Conservation (phyloP, 371 early-diverging fungal species). For the Circinella umbellata region DNA sequence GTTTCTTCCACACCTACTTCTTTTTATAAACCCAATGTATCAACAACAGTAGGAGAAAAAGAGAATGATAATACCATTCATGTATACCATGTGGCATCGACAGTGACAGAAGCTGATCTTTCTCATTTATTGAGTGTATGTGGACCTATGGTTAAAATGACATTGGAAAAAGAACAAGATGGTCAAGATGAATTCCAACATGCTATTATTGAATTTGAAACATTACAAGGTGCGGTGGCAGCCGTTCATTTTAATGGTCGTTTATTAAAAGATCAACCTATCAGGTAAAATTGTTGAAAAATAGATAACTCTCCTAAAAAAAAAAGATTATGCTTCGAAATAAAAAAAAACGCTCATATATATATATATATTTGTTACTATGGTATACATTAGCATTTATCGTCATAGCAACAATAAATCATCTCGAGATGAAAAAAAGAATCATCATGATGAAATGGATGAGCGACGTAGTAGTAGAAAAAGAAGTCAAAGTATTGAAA, state of each 20-base stretch:
- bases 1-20: constrained; percentile 31
- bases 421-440: too few species aligned
- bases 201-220: constrained; percentile 78
- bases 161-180: constrained; percentile 25
- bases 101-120: constrained; percentile 56
- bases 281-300: not conserved
- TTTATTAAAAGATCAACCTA: constrained; percentile 56
- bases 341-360: too few species aligned
- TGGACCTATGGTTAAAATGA: constrained; percentile 64
- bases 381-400: too few species aligned
- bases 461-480: too few species aligned
- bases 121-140: constrained; percentile 55
- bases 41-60: constrained; percentile 37
- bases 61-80: constrained; percentile 75
- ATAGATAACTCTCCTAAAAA: too few species aligned
- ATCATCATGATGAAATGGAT: too few species aligned
- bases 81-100: constrained; percentile 60
- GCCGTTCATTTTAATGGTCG: constrained; percentile 66
- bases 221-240: constrained; percentile 54
- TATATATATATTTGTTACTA: too few species aligned
- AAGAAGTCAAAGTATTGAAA: too few species aligned
- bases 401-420: too few species aligned
- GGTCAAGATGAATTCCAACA: not conserved
- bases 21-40: too few species aligned
- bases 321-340: too few species aligned